A percentile compares a stretch with the other conserved stretches of the same genome.
phyloP scores from a whole-genome alignment of 2,329 filamentous ascomycete genomes.

The Pyrenophora seminiperda region DNA sequence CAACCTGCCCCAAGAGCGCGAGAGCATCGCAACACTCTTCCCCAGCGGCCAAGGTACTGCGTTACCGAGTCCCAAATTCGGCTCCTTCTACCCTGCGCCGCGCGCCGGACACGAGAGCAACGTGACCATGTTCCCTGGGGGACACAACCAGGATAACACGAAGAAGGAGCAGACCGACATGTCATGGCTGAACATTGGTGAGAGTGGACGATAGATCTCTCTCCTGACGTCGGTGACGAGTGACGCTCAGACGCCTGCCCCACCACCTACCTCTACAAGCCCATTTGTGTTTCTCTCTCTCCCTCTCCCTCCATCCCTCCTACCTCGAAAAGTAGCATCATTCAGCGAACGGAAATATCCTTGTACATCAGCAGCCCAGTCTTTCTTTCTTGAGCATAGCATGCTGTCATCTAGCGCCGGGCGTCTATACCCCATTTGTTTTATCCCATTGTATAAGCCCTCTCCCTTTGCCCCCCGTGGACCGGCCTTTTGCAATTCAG shows the following conservation, averaged over 20 bases:
- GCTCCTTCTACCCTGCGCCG: slow-evolving; percentile 47
- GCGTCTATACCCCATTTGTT: slow-evolving; percentile 21
- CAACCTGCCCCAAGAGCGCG: slow-evolving; percentile 50
- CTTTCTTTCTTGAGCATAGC: slow-evolving; percentile 32
- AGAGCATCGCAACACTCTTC: slow-evolving; percentile 54
- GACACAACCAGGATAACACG: slow-evolving; percentile 18
- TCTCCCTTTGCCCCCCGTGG: slow-evolving; percentile 15
- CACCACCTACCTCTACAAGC: slow-evolving; percentile 11
- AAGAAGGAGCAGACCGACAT: slow-evolving; percentile 62
- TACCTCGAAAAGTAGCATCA: slow-evolving; percentile 28
- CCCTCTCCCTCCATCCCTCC: slow-evolving; percentile 8
- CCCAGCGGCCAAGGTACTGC: slow-evolving; percentile 33
- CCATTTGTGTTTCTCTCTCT: slow-evolving; percentile 9
- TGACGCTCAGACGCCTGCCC: slow-evolving; percentile 8
- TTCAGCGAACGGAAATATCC: slow-evolving; percentile 26
- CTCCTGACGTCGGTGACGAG: slow-evolving; percentile 10
- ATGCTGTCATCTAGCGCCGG: slow-evolving; percentile 35
- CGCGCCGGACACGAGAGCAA: slow-evolving; percentile 65
- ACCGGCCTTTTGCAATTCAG: slow-evolving; percentile 31
- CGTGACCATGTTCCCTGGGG: slow-evolving; percentile 39
- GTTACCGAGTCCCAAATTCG: slow-evolving; percentile 59
- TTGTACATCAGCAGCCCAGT: slow-evolving; percentile 23
- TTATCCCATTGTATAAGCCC: slow-evolving; percentile 5
- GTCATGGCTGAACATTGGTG: slow-evolving; percentile 79
- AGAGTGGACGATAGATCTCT: slow-evolving; percentile 31